Percentiles rank a stretch among this genome's conserved stretches.
Conservation (phyloP, 192 early-diverging fungal genomes). For the Backusella parvicylindrica region DNA sequence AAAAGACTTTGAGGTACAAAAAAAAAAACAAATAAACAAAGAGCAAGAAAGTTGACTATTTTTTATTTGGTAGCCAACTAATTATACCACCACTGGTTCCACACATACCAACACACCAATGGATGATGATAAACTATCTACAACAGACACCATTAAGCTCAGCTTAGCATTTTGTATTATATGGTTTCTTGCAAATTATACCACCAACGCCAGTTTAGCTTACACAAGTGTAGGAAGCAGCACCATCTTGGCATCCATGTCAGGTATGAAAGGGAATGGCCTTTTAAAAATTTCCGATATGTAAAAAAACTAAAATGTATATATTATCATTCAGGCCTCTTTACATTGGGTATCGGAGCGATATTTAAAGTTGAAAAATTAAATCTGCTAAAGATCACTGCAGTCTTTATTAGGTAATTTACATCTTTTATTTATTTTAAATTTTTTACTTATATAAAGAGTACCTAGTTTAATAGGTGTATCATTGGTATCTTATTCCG, state of each 20-base stretch:
- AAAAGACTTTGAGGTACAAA: slow-evolving; percentile 7
- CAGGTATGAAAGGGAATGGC: slow-evolving; percentile 36
- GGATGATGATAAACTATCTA: slow-evolving; percentile 12
- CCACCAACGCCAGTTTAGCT: slow-evolving; percentile 69
- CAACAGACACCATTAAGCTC: slow-evolving; percentile 51
- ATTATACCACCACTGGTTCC: neutral
- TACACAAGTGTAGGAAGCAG: slow-evolving; percentile 74
- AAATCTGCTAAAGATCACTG: slow-evolving; percentile 47
- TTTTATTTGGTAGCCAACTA: neutral
- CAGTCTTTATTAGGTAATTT: slow-evolving; percentile 56
- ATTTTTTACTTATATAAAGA: neutral
- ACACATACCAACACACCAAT: neutral
- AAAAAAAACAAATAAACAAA: neutral
- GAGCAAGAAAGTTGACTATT: neutral
- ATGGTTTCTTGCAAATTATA: slow-evolving; percentile 79
- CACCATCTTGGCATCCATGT: slow-evolving; percentile 73
- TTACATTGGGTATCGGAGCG: slow-evolving; percentile 71
- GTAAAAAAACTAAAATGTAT: neutral
- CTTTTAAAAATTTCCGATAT: neutral
- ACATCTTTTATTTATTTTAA: neutral
- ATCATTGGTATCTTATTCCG: slow-evolving; percentile 54
- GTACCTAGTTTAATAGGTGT: slow-evolving; percentile 59
- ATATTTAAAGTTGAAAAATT: slow-evolving; percentile 58
- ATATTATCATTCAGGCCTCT: slow-evolving; percentile 43
- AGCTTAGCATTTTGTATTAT: slow-evolving; percentile 72